Evolutionary conservation across 2,329 filamentous ascomycete species (phyloP).

Genomic region (Decorospora gaudefroyi): DNA sequence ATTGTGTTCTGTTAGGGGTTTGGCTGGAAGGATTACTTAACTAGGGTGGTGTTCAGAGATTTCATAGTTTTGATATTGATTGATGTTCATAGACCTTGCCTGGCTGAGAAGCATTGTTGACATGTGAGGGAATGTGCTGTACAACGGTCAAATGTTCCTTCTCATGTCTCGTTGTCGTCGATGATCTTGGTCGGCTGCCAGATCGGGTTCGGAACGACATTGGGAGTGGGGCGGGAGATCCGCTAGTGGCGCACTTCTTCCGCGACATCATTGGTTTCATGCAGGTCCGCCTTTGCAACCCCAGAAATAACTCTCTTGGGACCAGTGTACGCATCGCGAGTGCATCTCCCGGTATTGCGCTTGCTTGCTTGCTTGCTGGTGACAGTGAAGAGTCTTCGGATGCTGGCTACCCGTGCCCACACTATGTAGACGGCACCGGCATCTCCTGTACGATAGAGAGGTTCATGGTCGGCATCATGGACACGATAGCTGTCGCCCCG

Average conservation of each 20-base stretch:
- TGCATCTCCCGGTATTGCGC: slow-evolving; percentile 5
- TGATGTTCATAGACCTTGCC: too few species aligned
- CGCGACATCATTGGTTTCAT: slow-evolving; percentile 35
- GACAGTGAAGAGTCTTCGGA: neutral
- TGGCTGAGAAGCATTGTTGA: too few species aligned
- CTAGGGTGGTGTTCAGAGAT: too few species aligned
- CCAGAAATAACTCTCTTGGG: slow-evolving; percentile 23
- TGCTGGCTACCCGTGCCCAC: slow-evolving; percentile 1
- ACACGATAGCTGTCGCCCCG: slow-evolving; percentile 48
- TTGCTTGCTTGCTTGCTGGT: slow-evolving; percentile 7
- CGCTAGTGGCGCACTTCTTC: slow-evolving; percentile 32
- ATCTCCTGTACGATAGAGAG: slow-evolving; percentile 2
- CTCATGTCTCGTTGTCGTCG: too few species aligned
- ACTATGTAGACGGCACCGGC: slow-evolving; percentile 14
- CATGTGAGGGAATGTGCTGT: too few species aligned
- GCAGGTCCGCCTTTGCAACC: slow-evolving; percentile 35
- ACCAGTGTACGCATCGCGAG: slow-evolving; percentile 17
- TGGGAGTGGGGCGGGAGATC: slow-evolving; percentile 21
- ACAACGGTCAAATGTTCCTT: too few species aligned
- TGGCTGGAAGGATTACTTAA: too few species aligned
- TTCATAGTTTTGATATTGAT: too few species aligned
- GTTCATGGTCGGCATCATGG: slow-evolving; percentile 38
- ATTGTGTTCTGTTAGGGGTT: too few species aligned
- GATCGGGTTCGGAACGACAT: slow-evolving; percentile 5
- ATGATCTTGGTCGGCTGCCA: too few species aligned